phyloP scores from a whole-genome alignment of 805 yeast species.

The Saccharomycopsis selenospora region DNA sequence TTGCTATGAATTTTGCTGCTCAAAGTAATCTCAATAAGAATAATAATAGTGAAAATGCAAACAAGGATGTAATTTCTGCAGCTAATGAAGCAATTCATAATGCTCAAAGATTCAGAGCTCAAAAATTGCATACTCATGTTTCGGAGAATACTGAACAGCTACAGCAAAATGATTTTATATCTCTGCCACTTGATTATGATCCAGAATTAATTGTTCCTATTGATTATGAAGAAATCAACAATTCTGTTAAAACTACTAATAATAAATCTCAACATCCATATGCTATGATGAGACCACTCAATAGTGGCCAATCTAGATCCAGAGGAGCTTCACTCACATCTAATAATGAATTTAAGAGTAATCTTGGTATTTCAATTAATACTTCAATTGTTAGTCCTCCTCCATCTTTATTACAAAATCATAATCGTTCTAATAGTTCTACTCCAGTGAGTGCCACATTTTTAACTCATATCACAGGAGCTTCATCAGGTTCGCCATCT shows the following conservation, averaged over 20 bases:
- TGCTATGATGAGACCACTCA: conserved; percentile 8
- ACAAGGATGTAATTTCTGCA: conserved; percentile 7
- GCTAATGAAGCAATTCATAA: conserved; percentile 18
- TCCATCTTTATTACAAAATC: not conserved
- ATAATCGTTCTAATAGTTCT: not conserved
- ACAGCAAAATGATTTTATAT: not conserved
- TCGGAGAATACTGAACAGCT: not conserved
- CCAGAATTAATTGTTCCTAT: not conserved
- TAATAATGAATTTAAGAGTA: too few relatives aligned
- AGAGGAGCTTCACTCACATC: too few relatives aligned
- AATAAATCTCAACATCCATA: conserved; percentile 3
- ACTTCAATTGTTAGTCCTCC: conserved; percentile 1
- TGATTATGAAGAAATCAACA: not conserved
- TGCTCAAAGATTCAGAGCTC: conserved; percentile 17
- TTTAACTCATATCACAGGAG: not conserved
- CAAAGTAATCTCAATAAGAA: not conserved
- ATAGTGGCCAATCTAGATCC: not conserved
- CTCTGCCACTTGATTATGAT: not conserved
- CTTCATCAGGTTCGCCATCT: not conserved
- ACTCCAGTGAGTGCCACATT: conserved; percentile 1
- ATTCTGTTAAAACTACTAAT: not conserved
- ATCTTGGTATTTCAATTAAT: not conserved
- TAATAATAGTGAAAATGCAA: conserved; percentile 3
- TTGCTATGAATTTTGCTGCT: not conserved
- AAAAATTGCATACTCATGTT: conserved; percentile 11